Evolutionary conservation across 306 rosid species (phyloP).

Genomic region (Fragaria vesca): DNA sequence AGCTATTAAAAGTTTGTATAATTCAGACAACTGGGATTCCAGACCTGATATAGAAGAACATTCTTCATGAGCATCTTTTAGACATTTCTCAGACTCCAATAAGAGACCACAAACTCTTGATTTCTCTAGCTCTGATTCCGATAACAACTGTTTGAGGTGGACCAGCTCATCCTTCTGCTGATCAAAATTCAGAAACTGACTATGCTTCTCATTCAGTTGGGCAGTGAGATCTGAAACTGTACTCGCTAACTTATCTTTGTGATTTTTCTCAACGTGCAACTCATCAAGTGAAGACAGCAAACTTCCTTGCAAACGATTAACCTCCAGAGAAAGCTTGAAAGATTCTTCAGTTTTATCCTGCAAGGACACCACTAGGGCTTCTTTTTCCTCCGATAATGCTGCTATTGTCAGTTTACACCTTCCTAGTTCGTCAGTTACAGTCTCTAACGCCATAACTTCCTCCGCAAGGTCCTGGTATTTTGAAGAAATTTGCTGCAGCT

Average conservation of each 20-base stretch:
- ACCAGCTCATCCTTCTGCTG: conserved; percentile 53
- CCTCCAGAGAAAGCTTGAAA: conserved; percentile 50
- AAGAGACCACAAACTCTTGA: conserved; percentile 52
- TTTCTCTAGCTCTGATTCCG: conserved; percentile 64
- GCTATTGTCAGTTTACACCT: conserved; percentile 50
- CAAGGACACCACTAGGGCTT: conserved; percentile 49
- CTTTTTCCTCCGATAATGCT: conserved; percentile 53
- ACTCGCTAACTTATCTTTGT: conserved; percentile 53
- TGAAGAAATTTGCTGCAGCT: conserved; percentile 67
- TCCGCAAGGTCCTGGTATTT: conserved; percentile 58
- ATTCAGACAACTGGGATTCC: conserved; percentile 61
- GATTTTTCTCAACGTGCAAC: conserved; percentile 48
- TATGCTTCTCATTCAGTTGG: conserved; percentile 55
- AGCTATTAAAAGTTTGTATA: conserved; percentile 57
- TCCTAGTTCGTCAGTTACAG: conserved; percentile 48
- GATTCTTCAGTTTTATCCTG: conserved; percentile 58
- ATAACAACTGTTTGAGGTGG: conserved; percentile 54
- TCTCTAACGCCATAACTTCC: conserved; percentile 50
- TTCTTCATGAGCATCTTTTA: conserved; percentile 44
- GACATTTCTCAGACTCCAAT: conserved; percentile 49
- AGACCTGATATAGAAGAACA: conserved; percentile 46
- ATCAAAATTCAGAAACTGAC: conserved; percentile 57
- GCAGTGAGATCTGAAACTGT: conserved; percentile 53
- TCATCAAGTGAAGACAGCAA: conserved; percentile 45
- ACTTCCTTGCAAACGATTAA: conserved; percentile 45